Base-by-base conservation (phyloP, 495 filamentous ascomycete genomes). In the Penicillium paxilli region DNA sequence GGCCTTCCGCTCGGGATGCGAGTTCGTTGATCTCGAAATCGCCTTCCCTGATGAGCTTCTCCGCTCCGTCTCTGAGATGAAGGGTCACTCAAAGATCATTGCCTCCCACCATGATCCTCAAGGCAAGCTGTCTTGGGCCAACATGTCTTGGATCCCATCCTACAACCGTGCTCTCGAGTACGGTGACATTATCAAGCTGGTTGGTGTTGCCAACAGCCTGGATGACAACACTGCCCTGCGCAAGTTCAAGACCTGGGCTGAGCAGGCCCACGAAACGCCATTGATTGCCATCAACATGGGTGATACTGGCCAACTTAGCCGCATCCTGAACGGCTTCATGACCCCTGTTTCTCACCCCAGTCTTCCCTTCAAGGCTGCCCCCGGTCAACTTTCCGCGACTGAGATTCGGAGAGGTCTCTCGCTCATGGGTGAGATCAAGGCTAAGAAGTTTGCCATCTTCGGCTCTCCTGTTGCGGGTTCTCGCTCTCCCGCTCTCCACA, bases 281-380 rank as follows among this genome's bases (percentile, higher is more conserved):
- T 65, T 98, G 57, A 97, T 99, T 63, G 91, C 90, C 2, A 87
- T 99, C 72, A 98, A 99, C 73, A 98, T 98, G 92, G 93, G 95
- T 30, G 77, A 84, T 17, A 75, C 81, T 25, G 94, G 94, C 20
- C 92, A 96, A 68, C 83, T 97, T 14, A 95, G 90, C 65, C 83
- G 94, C 26, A 86, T 99, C 51, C 73, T 92, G 51, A 98, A 98
- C 71, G 75, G 79, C 49, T 98, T 98, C 80, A 82, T 99, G 80
- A 98, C 95, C 2, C 94, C 94, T 3, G 94, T 99, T 21, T 92
- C 92, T 16, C 95, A 98, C 67, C 90, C 92, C 5, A 81, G 80
- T 14, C 80, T 97, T 3, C 91, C 94, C 0, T 88, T 91, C 77
- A 96, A 94, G 73, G 91, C 94, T 9, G 95, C 94, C 0, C 94